Evolutionary conservation across 2,329 filamentous ascomycete genomes (phyloP), one percentile per base, ranked within the genome.

Genomic region (Fusarium sp.): DNA sequence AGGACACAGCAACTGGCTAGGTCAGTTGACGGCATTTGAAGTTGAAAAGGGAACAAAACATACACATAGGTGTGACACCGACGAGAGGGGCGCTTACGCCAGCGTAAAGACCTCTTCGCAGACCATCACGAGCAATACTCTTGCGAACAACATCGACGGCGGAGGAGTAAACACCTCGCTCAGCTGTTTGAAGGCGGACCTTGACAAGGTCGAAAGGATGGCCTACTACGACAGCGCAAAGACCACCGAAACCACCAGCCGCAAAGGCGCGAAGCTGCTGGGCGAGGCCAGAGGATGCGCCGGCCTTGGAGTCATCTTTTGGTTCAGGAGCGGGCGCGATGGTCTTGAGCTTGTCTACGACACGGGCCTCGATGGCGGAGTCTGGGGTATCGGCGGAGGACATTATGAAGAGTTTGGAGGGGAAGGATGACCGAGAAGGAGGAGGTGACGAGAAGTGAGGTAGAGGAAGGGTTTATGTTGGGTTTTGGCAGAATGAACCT

Each of bases 191-290:
- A 81, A 99, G 86, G 65, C 96, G 93, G 74, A 99, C 96, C 85
- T 99, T 99, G 82, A 98, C 95, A 76, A 99, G 87, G 81, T 99
- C 96, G 81, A 99, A 99, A 14, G 96, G 96, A 83, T 99, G 96
- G 63, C 96, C 93, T 66, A 98, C 95, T 45, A 99, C 81, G 61
- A 99, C 96, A 63, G 96, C 95, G 85, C 94, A 98, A 52, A 99
- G 83, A 77, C 96, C 96, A 76, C 96, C 96, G 67, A 97, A 97
- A 70, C 94, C 96, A 77, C 96, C 96, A 12, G 95, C 95, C 13
- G 88, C 91, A 56, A 99, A 89, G 45, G 95, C 96, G 67, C 95
- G 92, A 71, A 97, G 82, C 81, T 90, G 88, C 25, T 87, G 80
- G 18, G 83, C 76, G 57, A 82, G 77, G 41, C 77, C 80, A 22